Evolutionary conservation across 2,329 filamentous ascomycete species (phyloP).

Genomic region (Trichocomaceae sp.): DNA sequence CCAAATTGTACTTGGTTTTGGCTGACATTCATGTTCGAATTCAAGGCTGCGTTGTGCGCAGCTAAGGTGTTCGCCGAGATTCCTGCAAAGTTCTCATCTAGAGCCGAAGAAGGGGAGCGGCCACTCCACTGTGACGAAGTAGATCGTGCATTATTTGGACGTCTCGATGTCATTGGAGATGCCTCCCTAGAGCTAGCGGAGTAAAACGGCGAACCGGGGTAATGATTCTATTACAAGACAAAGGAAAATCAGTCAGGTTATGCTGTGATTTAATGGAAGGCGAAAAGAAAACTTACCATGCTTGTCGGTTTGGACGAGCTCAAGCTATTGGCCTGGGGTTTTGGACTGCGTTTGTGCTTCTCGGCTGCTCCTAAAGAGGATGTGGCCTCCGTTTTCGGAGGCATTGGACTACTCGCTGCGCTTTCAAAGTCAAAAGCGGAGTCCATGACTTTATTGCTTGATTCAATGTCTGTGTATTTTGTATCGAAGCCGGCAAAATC

Average conservation of each 20-base stretch:
- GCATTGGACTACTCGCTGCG: slow-evolving; percentile 42
- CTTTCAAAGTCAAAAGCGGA: slow-evolving; percentile 45
- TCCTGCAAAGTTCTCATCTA: slow-evolving; percentile 41
- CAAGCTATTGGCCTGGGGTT: slow-evolving; percentile 23
- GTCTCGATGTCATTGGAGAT: slow-evolving; percentile 29
- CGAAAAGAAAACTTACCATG: slow-evolving; percentile 21
- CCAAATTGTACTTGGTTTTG: slow-evolving; percentile 31
- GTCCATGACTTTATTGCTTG: slow-evolving; percentile 43
- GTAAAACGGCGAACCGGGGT: slow-evolving; percentile 27
- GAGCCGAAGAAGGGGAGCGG: slow-evolving; percentile 37
- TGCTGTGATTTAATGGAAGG: slow-evolving; percentile 8
- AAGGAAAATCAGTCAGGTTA: background rate
- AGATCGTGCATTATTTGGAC: slow-evolving; percentile 27
- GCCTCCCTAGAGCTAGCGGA: slow-evolving; percentile 30
- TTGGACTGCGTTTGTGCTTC: slow-evolving; percentile 20
- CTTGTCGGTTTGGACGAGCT: slow-evolving; percentile 19
- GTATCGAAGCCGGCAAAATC: slow-evolving; percentile 21
- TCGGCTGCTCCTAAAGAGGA: slow-evolving; percentile 18
- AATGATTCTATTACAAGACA: slow-evolving; percentile 18
- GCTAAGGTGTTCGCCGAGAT: slow-evolving; percentile 42
- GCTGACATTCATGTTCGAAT: slow-evolving; percentile 25
- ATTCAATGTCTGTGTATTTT: slow-evolving; percentile 34
- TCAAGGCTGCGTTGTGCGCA: slow-evolving; percentile 33
- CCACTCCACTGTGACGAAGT: slow-evolving; percentile 33
- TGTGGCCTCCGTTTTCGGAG: slow-evolving; percentile 25